phyloP scores from a whole-genome alignment of 148 eudicot species.

The Oxyria digyna region DNA sequence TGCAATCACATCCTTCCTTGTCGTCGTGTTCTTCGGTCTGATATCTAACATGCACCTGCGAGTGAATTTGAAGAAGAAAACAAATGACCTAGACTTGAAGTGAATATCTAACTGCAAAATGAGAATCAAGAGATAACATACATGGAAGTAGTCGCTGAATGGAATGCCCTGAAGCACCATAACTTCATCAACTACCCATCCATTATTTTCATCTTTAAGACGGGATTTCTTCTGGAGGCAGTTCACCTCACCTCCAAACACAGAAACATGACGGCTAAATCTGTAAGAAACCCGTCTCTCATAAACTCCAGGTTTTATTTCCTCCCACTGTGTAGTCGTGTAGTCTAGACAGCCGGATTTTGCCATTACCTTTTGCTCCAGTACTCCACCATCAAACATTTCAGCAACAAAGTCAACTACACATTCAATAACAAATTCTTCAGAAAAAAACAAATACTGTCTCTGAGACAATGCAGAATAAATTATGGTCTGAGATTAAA shows the following conservation, averaged over 20 bases:
- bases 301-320: constrained; percentile 26
- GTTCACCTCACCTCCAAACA: constrained; percentile 69
- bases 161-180: constrained; percentile 70
- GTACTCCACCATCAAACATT: constrained; percentile 61
- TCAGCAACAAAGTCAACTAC: constrained; percentile 56
- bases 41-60: constrained; percentile 67
- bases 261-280: constrained; percentile 50
- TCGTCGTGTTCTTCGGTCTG: constrained; percentile 26
- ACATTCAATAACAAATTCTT: not conserved
- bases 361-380: constrained; percentile 64
- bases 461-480: not conserved
- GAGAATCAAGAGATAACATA: constrained; percentile 17
- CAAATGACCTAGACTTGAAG: too few relatives aligned
- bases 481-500: too few relatives aligned
- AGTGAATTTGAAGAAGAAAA: not conserved
- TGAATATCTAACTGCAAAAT: too few relatives aligned
- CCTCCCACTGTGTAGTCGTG: constrained; percentile 53
- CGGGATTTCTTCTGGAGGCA: constrained; percentile 58
- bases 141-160: constrained; percentile 60
- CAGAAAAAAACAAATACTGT: too few relatives aligned
- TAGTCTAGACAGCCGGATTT: constrained; percentile 59
- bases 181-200: constrained; percentile 54
- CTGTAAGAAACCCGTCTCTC: constrained; percentile 59
- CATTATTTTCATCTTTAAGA: constrained; percentile 21
- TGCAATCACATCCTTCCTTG: constrained; percentile 37